These are phyloP conservation scores for Physcia stellaris DNA, from an alignment of 495 filamentous ascomycete genomes.

Conservation along the genomic window DNA sequence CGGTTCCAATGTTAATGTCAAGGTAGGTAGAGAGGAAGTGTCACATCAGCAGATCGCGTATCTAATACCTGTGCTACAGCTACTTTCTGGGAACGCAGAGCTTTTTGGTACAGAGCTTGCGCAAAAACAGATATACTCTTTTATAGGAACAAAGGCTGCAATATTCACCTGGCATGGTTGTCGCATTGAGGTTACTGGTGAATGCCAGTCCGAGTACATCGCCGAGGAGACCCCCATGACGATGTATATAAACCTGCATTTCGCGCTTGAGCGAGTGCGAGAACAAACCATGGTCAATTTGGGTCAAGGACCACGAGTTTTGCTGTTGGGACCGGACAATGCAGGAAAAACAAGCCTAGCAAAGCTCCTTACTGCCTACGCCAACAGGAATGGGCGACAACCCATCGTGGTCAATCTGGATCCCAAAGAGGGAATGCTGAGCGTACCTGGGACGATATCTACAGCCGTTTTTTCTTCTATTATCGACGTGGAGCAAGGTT, in stretches of 20 bases:
- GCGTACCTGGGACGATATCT: slow-evolving; percentile 71
- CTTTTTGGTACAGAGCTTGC: slow-evolving; percentile 94
- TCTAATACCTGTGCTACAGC: slow-evolving; percentile 21
- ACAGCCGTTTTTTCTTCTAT: slow-evolving; percentile 71
- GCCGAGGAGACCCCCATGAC: slow-evolving; percentile 79
- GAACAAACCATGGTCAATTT: slow-evolving; percentile 33
- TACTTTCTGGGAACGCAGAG: slow-evolving; percentile 76
- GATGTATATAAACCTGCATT: slow-evolving; percentile 75
- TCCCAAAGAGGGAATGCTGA: slow-evolving; percentile 72
- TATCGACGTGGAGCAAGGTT: slow-evolving; percentile 82
- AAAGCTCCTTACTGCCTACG: slow-evolving; percentile 71
- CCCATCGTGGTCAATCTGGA: slow-evolving; percentile 80
- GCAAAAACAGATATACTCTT: slow-evolving; percentile 63
- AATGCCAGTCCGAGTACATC: slow-evolving; percentile 55
- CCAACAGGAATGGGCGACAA: slow-evolving; percentile 58
- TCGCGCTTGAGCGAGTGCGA: slow-evolving; percentile 59
- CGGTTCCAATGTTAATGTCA: slow-evolving; percentile 45
- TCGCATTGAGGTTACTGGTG: slow-evolving; percentile 55
- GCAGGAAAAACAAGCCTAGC: slow-evolving; percentile 76
- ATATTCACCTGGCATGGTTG: slow-evolving; percentile 90
- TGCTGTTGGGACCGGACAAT: slow-evolving; percentile 71
- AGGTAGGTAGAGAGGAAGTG: slow-evolving; percentile 25
- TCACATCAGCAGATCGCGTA: not conserved
- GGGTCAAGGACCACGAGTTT: slow-evolving; percentile 60
- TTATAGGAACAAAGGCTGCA: slow-evolving; percentile 69